Evolutionary conservation across 768 basidiomycete species (phyloP).

Genomic region (Suillus brevipes): DNA sequence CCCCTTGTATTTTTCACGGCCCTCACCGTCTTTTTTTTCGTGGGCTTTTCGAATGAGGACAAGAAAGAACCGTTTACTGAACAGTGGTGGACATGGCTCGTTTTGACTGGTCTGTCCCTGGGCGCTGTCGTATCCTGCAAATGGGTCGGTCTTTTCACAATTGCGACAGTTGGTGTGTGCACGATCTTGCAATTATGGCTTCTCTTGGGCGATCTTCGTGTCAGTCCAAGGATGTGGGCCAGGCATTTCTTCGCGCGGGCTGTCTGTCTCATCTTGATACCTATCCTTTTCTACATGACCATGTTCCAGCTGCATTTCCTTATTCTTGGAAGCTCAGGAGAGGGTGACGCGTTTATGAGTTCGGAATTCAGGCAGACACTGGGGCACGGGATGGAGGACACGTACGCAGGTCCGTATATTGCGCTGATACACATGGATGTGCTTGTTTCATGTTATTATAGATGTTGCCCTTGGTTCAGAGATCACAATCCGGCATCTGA

Average conservation of each 20-base stretch:
- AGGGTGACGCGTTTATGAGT: conserved; percentile 99
- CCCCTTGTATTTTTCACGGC: conserved; percentile 99
- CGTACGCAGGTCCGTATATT: conserved; percentile 73
- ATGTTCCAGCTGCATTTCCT: conserved; percentile 97
- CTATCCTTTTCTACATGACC: conserved; percentile 87
- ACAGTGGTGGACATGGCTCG: conserved; percentile 92
- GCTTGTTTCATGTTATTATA: conserved; percentile 23
- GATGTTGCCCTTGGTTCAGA: conserved; percentile 86
- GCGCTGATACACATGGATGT: not conserved
- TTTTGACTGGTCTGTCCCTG: conserved; percentile 82
- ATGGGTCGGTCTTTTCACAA: conserved; percentile 98
- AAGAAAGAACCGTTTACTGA: conserved; percentile 79
- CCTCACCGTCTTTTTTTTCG: conserved; percentile 83
- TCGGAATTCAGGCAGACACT: conserved; percentile 98
- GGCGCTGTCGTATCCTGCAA: conserved; percentile 95
- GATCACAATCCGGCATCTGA: conserved; percentile 83
- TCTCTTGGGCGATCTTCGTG: conserved; percentile 82
- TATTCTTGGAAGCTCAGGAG: conserved; percentile 86
- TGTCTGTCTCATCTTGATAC: conserved; percentile 84
- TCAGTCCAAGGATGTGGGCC: conserved; percentile 73
- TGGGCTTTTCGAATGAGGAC: conserved; percentile 90
- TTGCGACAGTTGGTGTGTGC: conserved; percentile 87
- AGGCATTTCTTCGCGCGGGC: conserved; percentile 89
- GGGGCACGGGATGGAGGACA: conserved; percentile 86
- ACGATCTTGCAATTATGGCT: conserved; percentile 88